phyloP scores from a whole-genome alignment of 345 rosid genomes.

The Jatropha curcas region DNA sequence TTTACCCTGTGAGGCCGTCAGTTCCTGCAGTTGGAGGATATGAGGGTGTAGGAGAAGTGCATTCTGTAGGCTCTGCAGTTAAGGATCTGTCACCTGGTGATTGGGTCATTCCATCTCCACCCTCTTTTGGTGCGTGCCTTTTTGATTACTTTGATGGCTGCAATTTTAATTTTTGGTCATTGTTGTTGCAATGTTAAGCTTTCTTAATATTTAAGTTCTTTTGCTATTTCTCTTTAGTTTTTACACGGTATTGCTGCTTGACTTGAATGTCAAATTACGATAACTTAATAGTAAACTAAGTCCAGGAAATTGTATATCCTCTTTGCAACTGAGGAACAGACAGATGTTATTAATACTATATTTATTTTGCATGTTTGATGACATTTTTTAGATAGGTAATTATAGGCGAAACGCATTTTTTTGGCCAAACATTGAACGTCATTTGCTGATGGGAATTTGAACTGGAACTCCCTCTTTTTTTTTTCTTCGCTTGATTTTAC shows the following conservation, averaged over 20 bases:
- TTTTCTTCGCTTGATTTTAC: neutral
- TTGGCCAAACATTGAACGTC: neutral
- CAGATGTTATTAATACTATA: neutral
- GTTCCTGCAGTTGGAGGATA: slow-evolving; percentile 93
- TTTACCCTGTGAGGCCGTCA: slow-evolving; percentile 86
- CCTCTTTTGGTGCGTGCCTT: slow-evolving; percentile 55
- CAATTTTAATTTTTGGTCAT: neutral
- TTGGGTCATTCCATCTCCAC: slow-evolving; percentile 88
- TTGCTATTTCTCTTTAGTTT: neutral
- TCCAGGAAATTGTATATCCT: neutral
- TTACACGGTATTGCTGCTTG: neutral
- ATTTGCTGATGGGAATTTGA: neutral
- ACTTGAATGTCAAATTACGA: neutral
- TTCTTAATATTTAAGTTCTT: neutral
- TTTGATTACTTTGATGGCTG: neutral
- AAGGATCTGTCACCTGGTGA: slow-evolving; percentile 66
- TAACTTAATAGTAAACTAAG: neutral
- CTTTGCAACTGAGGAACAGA: neutral
- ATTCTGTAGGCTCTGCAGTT: slow-evolving; percentile 69
- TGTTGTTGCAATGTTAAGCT: no score
- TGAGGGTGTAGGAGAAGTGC: slow-evolving; percentile 88
- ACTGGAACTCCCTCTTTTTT: neutral
- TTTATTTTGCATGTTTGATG: neutral
- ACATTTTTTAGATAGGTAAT: neutral
- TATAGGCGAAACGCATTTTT: neutral